Conservation (phyloP, 768 basidiomycete genomes). For the Psilocybe subaeruginosa region DNA sequence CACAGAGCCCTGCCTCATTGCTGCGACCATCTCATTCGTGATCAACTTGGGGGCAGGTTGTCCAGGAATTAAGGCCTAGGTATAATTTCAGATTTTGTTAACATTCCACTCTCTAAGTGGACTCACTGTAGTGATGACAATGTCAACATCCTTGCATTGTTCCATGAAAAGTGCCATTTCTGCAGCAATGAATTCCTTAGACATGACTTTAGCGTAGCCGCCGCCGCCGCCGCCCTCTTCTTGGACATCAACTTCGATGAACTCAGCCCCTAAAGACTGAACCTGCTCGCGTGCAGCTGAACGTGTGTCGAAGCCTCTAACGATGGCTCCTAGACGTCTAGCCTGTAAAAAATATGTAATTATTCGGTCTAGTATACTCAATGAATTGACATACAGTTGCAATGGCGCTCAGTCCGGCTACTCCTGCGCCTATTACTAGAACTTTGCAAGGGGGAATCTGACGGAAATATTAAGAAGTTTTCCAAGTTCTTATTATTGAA, state of each 20-base stretch:
- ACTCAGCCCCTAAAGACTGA: slow-evolving; percentile 88
- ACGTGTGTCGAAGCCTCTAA: slow-evolving; percentile 87
- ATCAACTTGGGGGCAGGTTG: slow-evolving; percentile 87
- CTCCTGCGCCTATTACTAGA: slow-evolving; percentile 86
- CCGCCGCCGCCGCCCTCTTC: slow-evolving; percentile 85
- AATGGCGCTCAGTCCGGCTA: slow-evolving; percentile 88
- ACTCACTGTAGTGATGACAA: slow-evolving; percentile 80
- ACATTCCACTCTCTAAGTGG: background rate
- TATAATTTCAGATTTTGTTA: background rate
- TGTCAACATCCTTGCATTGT: slow-evolving; percentile 89
- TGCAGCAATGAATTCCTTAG: slow-evolving; percentile 85
- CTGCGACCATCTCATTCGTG: slow-evolving; percentile 82
- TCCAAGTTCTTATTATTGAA: background rate
- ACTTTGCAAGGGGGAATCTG: slow-evolving; percentile 89
- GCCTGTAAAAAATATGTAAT: slow-evolving; percentile 45
- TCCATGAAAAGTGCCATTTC: slow-evolving; percentile 89
- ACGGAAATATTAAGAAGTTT: slow-evolving; percentile 4
- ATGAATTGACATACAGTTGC: slow-evolving; percentile 57
- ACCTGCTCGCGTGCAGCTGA: slow-evolving; percentile 88
- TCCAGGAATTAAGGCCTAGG: slow-evolving; percentile 81
- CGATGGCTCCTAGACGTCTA: slow-evolving; percentile 83
- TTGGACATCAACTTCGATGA: slow-evolving; percentile 77
- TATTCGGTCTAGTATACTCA: background rate
- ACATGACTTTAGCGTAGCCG: slow-evolving; percentile 91
- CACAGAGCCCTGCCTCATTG: slow-evolving; percentile 93